Percentiles rank a stretch among this genome's conserved stretches.
Conservation (phyloP, 768 basidiomycete genomes). For the Amanita polypyramis region DNA sequence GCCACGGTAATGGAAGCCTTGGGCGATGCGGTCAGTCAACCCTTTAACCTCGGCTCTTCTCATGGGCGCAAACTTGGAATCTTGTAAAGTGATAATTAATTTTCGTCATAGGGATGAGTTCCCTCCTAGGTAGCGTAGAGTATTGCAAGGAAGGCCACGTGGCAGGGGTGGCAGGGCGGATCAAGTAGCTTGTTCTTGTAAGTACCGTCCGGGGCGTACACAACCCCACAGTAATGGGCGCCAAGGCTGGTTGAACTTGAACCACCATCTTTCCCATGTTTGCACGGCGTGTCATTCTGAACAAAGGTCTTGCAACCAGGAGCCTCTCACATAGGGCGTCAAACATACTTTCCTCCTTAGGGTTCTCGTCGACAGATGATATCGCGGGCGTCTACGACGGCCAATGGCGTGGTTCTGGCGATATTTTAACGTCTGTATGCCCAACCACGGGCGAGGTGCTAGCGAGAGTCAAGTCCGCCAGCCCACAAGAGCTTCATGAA, state of each 20-base stretch:
- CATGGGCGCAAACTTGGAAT: too few relatives aligned
- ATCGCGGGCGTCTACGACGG: constrained; percentile 76
- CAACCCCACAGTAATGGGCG: neutral
- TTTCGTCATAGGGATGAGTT: neutral
- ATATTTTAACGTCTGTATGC: constrained; percentile 59
- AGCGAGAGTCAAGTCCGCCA: constrained; percentile 64
- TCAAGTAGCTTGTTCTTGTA: neutral
- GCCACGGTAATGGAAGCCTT: too few relatives aligned
- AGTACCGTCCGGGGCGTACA: neutral
- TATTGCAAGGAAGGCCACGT: neutral
- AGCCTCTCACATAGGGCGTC: constrained; percentile 57
- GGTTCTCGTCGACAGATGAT: constrained; percentile 46
- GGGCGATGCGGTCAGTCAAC: too few relatives aligned
- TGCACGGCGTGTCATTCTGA: constrained; percentile 16
- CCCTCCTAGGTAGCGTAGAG: too few relatives aligned
- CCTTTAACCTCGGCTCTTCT: too few relatives aligned
- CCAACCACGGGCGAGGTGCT: constrained; percentile 84
- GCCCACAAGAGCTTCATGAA: constrained; percentile 59
- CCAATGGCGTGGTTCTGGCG: constrained; percentile 69
- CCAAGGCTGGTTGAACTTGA: neutral
- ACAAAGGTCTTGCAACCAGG: constrained; percentile 8
- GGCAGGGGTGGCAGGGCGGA: neutral
- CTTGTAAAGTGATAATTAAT: too few relatives aligned
- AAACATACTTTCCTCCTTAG: constrained; percentile 50
- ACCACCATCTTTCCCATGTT: constrained; percentile 9